Evolutionary conservation across 2,329 filamentous ascomycete genomes (phyloP).

Genomic region (Sodiomyces alkalinus): DNA sequence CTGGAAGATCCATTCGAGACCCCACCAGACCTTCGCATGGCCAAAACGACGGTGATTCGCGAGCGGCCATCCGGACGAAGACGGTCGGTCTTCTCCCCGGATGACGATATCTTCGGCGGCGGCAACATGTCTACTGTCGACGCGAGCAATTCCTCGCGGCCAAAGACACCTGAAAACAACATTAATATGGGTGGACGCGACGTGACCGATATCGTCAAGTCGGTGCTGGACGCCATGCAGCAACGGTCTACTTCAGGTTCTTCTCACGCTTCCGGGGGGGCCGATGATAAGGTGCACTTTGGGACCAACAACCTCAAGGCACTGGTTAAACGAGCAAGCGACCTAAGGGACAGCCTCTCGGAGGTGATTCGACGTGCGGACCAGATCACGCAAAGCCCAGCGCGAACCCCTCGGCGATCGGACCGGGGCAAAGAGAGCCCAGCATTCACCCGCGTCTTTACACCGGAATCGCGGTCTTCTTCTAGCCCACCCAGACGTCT

Average conservation of each 20-base stretch:
- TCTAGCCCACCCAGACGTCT: conserved; percentile 37
- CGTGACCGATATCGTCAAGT: conserved; percentile 37
- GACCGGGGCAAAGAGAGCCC: conserved; percentile 46
- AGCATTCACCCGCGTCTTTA: conserved; percentile 51
- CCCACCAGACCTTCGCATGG: conserved; percentile 24
- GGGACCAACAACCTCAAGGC: conserved; percentile 55
- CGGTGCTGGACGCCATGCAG: conserved; percentile 50
- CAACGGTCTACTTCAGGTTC: conserved; percentile 31
- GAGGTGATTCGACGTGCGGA: conserved; percentile 45
- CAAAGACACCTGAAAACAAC: conserved; percentile 23
- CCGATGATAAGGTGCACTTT: conserved; percentile 43
- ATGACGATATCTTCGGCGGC: conserved; percentile 50
- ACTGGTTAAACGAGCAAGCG: conserved; percentile 46
- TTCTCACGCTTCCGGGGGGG: conserved; percentile 16
- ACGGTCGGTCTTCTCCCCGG: conserved; percentile 47
- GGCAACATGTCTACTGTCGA: conserved; percentile 27
- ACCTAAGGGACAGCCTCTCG: conserved; percentile 42
- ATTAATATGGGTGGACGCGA: conserved; percentile 17
- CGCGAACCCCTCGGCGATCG: conserved; percentile 30
- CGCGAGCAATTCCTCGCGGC: conserved; percentile 22
- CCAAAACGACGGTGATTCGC: conserved; percentile 36
- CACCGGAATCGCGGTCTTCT: conserved; percentile 32
- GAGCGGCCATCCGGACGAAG: conserved; percentile 37
- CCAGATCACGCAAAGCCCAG: conserved; percentile 40
- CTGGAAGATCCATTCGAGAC: conserved; percentile 26